A percentile compares a stretch with the other conserved stretches of the same genome.
Evolutionary conservation across 805 yeast genomes (phyloP).

Genomic region (Ogataea nakhonphanomensis): DNA sequence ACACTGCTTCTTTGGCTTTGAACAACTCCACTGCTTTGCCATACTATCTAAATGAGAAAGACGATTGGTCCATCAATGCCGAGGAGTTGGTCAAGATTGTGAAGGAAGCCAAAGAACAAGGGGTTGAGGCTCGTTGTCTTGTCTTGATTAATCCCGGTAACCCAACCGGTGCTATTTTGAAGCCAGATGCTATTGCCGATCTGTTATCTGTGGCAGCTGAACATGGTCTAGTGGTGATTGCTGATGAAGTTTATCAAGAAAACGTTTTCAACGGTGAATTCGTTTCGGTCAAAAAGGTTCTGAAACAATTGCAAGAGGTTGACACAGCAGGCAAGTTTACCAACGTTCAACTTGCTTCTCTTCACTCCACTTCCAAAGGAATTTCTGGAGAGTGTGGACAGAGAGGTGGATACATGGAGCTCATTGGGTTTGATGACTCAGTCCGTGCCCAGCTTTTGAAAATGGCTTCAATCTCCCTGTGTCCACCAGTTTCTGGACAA

Average conservation of each 20-base stretch:
- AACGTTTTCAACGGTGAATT: conserved; percentile 83
- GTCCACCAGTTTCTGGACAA: conserved; percentile 96
- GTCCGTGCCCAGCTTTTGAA: conserved; percentile 72
- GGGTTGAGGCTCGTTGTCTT: conserved; percentile 67
- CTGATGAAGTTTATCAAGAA: conserved; percentile 98
- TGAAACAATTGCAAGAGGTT: conserved; percentile 55
- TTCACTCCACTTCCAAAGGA: conserved; percentile 98
- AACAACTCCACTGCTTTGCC: conserved; percentile 81
- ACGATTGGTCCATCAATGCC: conserved; percentile 82
- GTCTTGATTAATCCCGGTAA: conserved; percentile 98
- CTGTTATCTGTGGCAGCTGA: conserved; percentile 79
- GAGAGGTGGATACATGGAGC: conserved; percentile 98
- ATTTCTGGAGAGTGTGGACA: conserved; percentile 99
- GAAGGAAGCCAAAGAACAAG: conserved; percentile 43
- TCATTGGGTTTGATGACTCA: conserved; percentile 72
- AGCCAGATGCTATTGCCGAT: conserved; percentile 61
- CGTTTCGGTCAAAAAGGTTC: conserved; percentile 77
- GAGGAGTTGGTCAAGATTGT: conserved; percentile 56
- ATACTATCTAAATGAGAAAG: conserved; percentile 76
- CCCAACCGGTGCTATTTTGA: conserved; percentile 90
- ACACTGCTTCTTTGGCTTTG: conserved; percentile 90
- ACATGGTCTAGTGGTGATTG: conserved; percentile 79
- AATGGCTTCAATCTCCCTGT: conserved; percentile 84
- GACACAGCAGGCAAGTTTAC: conserved; percentile 54
- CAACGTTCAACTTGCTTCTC: conserved; percentile 82